Evolutionary conservation across 768 basidiomycete species (phyloP), one percentile per base, ranked within the genome.

Genomic region (Jaapia argillacea): DNA sequence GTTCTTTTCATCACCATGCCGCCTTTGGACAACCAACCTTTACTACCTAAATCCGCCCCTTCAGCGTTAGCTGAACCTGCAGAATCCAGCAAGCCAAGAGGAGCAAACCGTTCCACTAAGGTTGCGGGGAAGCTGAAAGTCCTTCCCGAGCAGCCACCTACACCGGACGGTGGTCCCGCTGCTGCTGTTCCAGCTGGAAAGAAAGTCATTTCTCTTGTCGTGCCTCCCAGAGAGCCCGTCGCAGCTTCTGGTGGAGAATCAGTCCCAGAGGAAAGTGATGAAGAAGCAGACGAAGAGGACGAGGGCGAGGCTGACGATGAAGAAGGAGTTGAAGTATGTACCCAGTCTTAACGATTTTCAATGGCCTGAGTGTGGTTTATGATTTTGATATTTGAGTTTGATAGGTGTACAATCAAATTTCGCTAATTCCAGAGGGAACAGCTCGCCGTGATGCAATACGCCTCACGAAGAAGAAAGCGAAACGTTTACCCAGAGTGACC

Each of bases 391-490:
- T 10, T 33, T 10, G 10, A 26, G 3, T 24, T 24, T 35, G 39
- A 16, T 49, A 92, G 86, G 84, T 87, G n/a, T 93, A 93, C 60
- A 88, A 89, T 51, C 91, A 94, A 66, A 79, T 97, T 46, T 85
- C 87, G 3, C 79, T 89, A 25, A 97, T 97, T 41, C 92, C 93
- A 2, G 90, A 89, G 36, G 93, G 93, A 3, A 90, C 92, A 18
- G 93, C 93, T 5, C 79, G 90, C 35, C 73, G 89, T 46, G 93
- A 97, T 66, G 93, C 93, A 2, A 63, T 91, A 48, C 81, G 72
- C 46, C 62, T 97, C 50, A 97, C 92, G 2, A 94, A 96, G 67
- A 92, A 87, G 67, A 94, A 93, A 59, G 90, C 91, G 2, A 93
- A 92, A 58, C 80, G 79, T 10, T 60, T 96, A 10, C 92, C 92